Evolutionary conservation across 495 filamentous ascomycete species (phyloP), one percentile per base, ranked within the genome.

Genomic region (Aspergillus kassunensis): DNA sequence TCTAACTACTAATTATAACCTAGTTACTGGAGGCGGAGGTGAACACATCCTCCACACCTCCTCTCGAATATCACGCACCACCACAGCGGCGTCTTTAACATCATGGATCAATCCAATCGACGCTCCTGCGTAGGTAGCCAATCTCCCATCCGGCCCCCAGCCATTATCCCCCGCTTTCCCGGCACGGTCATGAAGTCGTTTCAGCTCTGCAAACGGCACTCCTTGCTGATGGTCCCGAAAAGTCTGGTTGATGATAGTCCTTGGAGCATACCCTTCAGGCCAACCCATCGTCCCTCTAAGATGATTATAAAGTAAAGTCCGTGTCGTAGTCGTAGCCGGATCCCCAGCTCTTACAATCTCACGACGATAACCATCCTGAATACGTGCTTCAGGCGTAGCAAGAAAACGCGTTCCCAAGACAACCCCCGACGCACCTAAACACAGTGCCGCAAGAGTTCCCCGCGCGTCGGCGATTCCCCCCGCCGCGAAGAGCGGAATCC

Each of bases 331-430:
- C 4, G 55, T 78, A 6, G 65, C 67, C 4, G 80, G 87, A 0
- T 86, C 89, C 58, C 91, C 83, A 2, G 83, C 80, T 2, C 74
- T 62, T 2, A 90, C 42, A 21, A 92, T 66, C 42, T 83, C 79
- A 44, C 81, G 61, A 52, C 76, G 79, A 59, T 86, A 86, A 13
- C 80, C 85, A 13, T 67, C 64, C 9, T 74, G 70, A 24, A 87
- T 82, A 4, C 72, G 70, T 3, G 86, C 82, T 59, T 93, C 89
- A 0, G 50, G 58, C 0, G 85, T 62, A n/a, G 85, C 81, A 18
- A 89, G 73, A 58, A 89, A 85, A 46, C 85, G 73, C 23, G 88
- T 91, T 3, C 89, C 89, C 69, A 93, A 72, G 0, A 79, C 86
- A 3, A 75, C 79, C 2, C 77, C 89, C 4, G 75, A 74, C 1